Base-by-base conservation (phyloP, 1,284 basidiomycete genomes). In the Papiliotrema flavescens region DNA sequence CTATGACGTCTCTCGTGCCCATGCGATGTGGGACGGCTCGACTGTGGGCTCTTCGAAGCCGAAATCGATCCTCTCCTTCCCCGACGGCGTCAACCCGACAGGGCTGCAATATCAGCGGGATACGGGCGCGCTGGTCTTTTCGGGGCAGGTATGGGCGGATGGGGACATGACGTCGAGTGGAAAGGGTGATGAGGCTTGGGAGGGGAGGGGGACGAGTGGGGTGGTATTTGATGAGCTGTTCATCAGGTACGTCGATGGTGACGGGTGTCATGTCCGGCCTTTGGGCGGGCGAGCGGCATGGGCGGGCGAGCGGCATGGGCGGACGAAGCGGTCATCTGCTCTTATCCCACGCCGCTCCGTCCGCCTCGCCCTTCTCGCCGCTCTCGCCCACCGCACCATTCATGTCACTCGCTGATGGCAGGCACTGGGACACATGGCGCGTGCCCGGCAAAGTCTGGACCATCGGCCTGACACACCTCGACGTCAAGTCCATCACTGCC, bases 381-480 rank as follows among this genome's bases (percentile, higher is more conserved):
- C n/a, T n/a, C n/a, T n/a, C 28, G 20, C n/a, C 14, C 8, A 6
- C 19, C 8, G 11, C 24, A 13, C 19, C n/a, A 34, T 43, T 9
- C 24, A 23, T 20, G 0, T 3, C 20, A 17, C 13, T 37, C 26
- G 47, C 40, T 55, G 19, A 51, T 67, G 83, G 80, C 41, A 80
- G 91, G 23, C 90, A 95, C 62, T 96, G 92, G 92, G 91, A 94
- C 74, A 85, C 83, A 4, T 95, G 90, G 90, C 79, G 82, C 39
- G 83, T 83, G 2, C 85, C 84, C 9, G 92, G 90, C 68, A 81
- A 81, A 52, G 76, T 82, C 23, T 70, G 67, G 64, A 74, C 70
- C 1, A 40, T 74, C 6, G 72, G 67, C 4, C 35, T 59, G 23
- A 60, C 59, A 9, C 53, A 54, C 28, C 74, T 93, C 20, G 24